These are phyloP conservation scores for Globisporangium cederbergense DNA, from an alignment of 352 stramenopile genomes.

Conservation along the genomic window DNA sequence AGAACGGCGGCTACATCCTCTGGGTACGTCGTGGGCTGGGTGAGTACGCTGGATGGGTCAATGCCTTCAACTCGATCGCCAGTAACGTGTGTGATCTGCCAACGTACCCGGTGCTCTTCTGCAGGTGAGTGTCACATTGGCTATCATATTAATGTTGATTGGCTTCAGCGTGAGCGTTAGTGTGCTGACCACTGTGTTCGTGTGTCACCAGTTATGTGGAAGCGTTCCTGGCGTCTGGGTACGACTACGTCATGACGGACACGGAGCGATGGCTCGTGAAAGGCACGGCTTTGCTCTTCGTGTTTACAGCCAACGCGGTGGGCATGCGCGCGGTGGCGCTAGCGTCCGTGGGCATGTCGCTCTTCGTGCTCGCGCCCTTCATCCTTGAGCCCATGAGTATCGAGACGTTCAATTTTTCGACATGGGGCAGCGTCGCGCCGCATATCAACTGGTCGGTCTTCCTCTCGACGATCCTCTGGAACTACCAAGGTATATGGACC, in stretches of 20 bases:
- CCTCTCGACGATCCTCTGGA: conserved; percentile 83
- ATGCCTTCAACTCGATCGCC: conserved; percentile 82
- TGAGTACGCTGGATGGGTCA: conserved; percentile 81
- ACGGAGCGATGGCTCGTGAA: conserved; percentile 73
- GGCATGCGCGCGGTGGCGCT: conserved; percentile 76
- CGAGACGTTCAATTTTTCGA: conserved; percentile 68
- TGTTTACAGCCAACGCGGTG: conserved; percentile 68
- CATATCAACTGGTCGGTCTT: conserved; percentile 84
- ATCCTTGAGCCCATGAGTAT: conserved; percentile 71
- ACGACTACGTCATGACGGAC: conserved; percentile 44
- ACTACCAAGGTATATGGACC: conserved; percentile 58
- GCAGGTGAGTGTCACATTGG: conserved; percentile 28
- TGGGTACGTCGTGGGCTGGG: conserved; percentile 80
- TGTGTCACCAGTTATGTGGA: conserved; percentile 55
- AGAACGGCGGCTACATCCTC: conserved; percentile 84
- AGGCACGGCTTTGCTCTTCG: conserved; percentile 55
- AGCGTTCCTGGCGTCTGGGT: conserved; percentile 65
- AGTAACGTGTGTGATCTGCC: conserved; percentile 85
- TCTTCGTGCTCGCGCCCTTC: conserved; percentile 81
- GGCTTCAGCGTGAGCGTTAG: background rate
- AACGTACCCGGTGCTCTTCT: conserved; percentile 83
- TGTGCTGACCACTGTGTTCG: background rate
- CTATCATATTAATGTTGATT: no score
- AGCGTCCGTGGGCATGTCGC: conserved; percentile 75
- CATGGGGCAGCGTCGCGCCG: conserved; percentile 63